Conservation (phyloP, 2,329 filamentous ascomycete genomes). For the Fusarium duplospermum region DNA sequence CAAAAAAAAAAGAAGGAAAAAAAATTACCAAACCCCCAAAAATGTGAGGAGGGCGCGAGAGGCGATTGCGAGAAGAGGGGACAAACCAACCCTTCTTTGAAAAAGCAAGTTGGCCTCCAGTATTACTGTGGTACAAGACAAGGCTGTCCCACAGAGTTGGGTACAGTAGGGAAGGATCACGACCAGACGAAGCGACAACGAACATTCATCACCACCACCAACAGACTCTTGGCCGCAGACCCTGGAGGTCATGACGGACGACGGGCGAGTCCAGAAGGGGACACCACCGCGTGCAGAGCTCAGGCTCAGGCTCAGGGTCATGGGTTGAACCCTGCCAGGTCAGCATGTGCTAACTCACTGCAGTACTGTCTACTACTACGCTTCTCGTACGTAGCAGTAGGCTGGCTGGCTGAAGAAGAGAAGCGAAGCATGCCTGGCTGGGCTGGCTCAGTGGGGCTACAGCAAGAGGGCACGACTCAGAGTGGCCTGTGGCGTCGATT, state of each 20-base stretch:
- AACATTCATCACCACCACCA: conserved; percentile 7
- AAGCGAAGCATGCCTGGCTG: not conserved
- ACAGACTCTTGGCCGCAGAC: conserved; percentile 2
- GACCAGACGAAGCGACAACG: not conserved
- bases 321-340: conserved; percentile 1
- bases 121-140: conserved; percentile 4
- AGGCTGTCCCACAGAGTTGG: not conserved
- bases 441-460: conserved; percentile 1
- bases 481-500: conserved; percentile 17
- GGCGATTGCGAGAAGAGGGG: conserved; percentile 14
- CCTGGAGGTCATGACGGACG: conserved; percentile 20
- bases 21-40: not conserved
- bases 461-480: conserved; percentile 14
- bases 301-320: conserved; percentile 1
- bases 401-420: not conserved
- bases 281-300: not conserved
- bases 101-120: conserved; percentile 15
- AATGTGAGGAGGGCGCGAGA: not conserved
- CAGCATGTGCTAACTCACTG: not conserved
- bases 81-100: conserved; percentile 4
- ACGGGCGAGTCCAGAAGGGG: conserved; percentile 6
- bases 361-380: not conserved
- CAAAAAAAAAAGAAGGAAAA: not conserved
- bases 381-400: not conserved
- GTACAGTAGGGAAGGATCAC: not conserved